These are phyloP conservation scores for Tolypocladium ophioglossoides DNA, from an alignment of 2,329 filamentous ascomycete genomes.

Conservation along the genomic window DNA sequence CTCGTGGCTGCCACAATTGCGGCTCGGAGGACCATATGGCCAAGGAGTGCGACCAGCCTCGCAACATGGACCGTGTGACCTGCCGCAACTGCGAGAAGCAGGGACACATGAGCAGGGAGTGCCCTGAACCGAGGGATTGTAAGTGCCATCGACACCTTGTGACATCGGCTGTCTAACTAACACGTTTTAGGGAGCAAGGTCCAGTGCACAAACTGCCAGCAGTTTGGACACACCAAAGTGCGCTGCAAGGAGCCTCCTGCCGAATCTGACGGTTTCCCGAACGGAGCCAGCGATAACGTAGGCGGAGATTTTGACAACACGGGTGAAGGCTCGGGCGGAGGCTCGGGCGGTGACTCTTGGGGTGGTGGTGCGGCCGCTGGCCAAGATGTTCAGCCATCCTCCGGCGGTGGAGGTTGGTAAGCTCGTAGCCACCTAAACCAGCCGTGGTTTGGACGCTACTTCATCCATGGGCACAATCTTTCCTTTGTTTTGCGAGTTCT, in stretches of 20 bases:
- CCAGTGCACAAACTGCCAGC: slow-evolving; percentile 26
- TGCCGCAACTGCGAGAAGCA: slow-evolving; percentile 52
- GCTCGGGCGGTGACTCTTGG: neutral
- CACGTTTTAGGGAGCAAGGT: slow-evolving; percentile 25
- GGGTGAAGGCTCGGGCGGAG: neutral
- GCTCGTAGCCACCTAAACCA: too few species aligned
- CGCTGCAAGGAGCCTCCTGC: slow-evolving; percentile 19
- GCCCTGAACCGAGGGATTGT: slow-evolving; percentile 41
- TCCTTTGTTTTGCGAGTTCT: neutral
- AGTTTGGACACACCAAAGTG: slow-evolving; percentile 28
- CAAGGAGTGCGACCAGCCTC: slow-evolving; percentile 38
- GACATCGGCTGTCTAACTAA: slow-evolving; percentile 8
- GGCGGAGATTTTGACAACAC: neutral
- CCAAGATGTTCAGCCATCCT: neutral
- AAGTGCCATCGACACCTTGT: slow-evolving; percentile 6
- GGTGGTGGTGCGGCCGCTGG: neutral
- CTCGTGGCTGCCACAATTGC: slow-evolving; percentile 49
- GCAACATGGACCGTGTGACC: slow-evolving; percentile 33
- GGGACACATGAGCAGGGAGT: slow-evolving; percentile 54
- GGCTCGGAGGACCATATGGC: slow-evolving; percentile 49
- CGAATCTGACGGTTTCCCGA: slow-evolving; percentile 1
- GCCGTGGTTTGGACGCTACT: neutral
- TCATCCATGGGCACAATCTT: neutral
- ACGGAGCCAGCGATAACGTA: neutral
- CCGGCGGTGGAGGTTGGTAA: slow-evolving; percentile 3